These are phyloP conservation scores for Calendula officinalis DNA, from an alignment of 129 eudicot genomes.

Conservation along the genomic window DNA sequence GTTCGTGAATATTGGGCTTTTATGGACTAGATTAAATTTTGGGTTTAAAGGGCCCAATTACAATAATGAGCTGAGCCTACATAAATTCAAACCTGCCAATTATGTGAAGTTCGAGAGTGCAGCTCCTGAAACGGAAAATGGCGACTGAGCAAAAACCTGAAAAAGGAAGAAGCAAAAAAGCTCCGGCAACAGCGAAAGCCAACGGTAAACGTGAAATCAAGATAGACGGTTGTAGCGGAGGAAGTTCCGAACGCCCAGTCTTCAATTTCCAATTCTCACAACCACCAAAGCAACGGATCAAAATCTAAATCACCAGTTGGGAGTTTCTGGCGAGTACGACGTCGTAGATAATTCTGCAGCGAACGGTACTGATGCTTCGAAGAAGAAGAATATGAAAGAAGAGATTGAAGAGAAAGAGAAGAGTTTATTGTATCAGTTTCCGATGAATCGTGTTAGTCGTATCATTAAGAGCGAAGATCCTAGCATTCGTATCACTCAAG, in stretches of 20 bases:
- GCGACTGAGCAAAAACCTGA: constrained; percentile 22
- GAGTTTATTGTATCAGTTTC: constrained; percentile 40
- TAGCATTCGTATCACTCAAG: constrained; percentile 49
- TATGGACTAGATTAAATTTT: too few relatives aligned
- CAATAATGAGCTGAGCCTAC: too few relatives aligned
- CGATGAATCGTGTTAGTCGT: constrained; percentile 58
- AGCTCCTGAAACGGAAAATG: not conserved
- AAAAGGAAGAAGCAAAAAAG: constrained; percentile 3
- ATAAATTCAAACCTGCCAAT: too few relatives aligned
- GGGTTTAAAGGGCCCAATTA: too few relatives aligned
- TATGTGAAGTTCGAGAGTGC: too few relatives aligned
- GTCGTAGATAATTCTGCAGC: not conserved
- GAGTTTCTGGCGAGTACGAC: constrained; percentile 15
- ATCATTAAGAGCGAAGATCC: constrained; percentile 61
- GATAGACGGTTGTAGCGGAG: not conserved
- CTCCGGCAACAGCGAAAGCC: constrained; percentile 21
- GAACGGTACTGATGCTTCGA: constrained; percentile 20
- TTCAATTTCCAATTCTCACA: constrained; percentile 20
- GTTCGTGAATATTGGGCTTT: too few relatives aligned
- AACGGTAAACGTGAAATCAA: constrained; percentile 28
- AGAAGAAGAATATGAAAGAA: constrained; percentile 23
- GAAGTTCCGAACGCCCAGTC: not conserved
- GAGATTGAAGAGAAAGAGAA: constrained; percentile 35
- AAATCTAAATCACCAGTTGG: constrained; percentile 9
- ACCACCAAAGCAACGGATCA: constrained; percentile 9